A percentile compares a stretch with the other conserved stretches of the same genome.
Evolutionary conservation across 345 rosid species (phyloP).

Genomic region (Conringia planisiliqua): DNA sequence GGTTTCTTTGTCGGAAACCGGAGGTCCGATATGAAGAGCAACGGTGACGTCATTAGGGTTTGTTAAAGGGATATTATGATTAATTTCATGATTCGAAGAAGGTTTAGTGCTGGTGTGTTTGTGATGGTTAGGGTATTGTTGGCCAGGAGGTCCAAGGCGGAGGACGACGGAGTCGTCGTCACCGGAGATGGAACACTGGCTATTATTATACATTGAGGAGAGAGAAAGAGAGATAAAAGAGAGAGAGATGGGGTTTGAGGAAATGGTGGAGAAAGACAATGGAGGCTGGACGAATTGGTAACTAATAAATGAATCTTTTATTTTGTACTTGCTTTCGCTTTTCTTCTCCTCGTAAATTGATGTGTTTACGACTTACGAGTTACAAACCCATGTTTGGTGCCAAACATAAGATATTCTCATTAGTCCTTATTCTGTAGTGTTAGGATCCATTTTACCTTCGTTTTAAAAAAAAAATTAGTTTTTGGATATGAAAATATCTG

Average conservation of each 20-base stretch:
- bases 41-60: slow-evolving; percentile 52
- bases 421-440: background rate
- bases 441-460: background rate
- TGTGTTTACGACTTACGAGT: slow-evolving; percentile 11
- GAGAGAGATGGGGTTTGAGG: slow-evolving; percentile 24
- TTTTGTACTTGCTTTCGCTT: slow-evolving; percentile 19
- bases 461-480: too few species aligned
- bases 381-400: slow-evolving; percentile 21
- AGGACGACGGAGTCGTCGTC: slow-evolving; percentile 69
- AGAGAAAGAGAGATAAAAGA: slow-evolving; percentile 20
- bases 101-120: slow-evolving; percentile 28
- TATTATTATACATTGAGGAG: slow-evolving; percentile 45
- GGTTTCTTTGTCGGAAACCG: slow-evolving; percentile 32
- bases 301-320: slow-evolving; percentile 25
- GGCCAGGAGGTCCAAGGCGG: slow-evolving; percentile 82
- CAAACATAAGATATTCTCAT: background rate
- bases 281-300: slow-evolving; percentile 36
- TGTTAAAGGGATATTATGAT: slow-evolving; percentile 1
- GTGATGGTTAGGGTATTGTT: slow-evolving; percentile 25
- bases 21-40: slow-evolving; percentile 69
- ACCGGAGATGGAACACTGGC: slow-evolving; percentile 29
- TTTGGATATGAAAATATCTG: background rate
- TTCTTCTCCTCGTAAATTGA: slow-evolving; percentile 21
- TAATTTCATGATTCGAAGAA: background rate
- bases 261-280: slow-evolving; percentile 41